Conservation (phyloP, 1,284 basidiomycete genomes). For the Serendipita sp. region DNA sequence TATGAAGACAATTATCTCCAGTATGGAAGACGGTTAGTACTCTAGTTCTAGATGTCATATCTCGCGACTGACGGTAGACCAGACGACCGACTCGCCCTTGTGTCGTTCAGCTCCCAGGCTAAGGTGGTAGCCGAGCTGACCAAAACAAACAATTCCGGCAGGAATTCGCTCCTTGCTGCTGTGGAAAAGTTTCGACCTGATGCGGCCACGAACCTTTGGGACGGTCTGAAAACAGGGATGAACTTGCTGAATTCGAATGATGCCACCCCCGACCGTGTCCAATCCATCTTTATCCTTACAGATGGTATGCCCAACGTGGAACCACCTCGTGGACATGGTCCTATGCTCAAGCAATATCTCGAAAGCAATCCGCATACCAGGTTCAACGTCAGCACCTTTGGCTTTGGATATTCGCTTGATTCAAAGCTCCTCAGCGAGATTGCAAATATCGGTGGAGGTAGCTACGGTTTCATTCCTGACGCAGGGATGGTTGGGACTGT, state of each 20-base stretch:
- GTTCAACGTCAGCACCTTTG: constrained; percentile 15
- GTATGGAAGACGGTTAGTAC: constrained; percentile 10
- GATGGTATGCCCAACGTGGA: constrained; percentile 14
- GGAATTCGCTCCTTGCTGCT: constrained; percentile 7
- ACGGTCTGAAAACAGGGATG: constrained; percentile 15
- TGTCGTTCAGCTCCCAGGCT: constrained; percentile 13
- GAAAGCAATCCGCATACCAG: constrained; percentile 9
- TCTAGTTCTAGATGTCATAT: not conserved
- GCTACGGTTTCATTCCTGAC: constrained; percentile 15
- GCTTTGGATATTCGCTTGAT: constrained; percentile 15
- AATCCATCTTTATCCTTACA: constrained; percentile 15
- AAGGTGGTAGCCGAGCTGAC: constrained; percentile 12
- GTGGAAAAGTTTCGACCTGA: constrained; percentile 11
- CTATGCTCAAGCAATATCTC: constrained; percentile 14
- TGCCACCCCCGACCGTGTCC: constrained; percentile 4
- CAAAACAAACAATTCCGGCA: constrained; percentile 9
- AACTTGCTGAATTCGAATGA: constrained; percentile 12
- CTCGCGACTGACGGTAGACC: not conserved
- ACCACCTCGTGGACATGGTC: constrained; percentile 14
- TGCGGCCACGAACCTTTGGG: constrained; percentile 15
- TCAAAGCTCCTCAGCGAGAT: constrained; percentile 15
- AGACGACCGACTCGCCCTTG: constrained; percentile 14
- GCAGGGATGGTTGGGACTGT: constrained; percentile 16
- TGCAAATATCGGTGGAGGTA: constrained; percentile 13
- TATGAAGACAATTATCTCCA: constrained; percentile 13